Conservation (phyloP, 1,284 basidiomycete species). For the Blastosporella zonata region DNA sequence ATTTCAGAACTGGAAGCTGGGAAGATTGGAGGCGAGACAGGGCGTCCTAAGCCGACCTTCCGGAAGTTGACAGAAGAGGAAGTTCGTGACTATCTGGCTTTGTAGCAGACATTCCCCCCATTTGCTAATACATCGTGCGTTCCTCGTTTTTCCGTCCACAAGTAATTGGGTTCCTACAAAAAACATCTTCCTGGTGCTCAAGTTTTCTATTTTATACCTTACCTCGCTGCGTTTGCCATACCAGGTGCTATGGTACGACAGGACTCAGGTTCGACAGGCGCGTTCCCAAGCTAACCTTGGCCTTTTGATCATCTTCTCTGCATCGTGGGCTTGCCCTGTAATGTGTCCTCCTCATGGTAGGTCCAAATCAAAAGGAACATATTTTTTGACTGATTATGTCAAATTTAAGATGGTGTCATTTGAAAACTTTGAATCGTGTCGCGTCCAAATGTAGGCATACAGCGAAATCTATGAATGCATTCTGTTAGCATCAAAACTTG, state of each 20-base stretch:
- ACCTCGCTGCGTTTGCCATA: background rate
- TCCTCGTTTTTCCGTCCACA: slow-evolving; percentile 20
- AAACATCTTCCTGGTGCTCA: background rate
- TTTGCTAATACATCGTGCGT: slow-evolving; percentile 24
- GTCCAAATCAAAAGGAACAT: background rate
- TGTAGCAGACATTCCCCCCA: slow-evolving; percentile 42
- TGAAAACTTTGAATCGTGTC: no score
- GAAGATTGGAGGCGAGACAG: slow-evolving; percentile 71
- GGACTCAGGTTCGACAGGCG: background rate
- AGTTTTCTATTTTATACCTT: background rate
- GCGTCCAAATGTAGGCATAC: no score
- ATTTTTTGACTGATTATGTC: slow-evolving; percentile 1
- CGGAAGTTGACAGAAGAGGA: slow-evolving; percentile 93
- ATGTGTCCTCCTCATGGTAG: background rate
- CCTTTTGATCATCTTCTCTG: background rate
- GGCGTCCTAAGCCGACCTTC: slow-evolving; percentile 82
- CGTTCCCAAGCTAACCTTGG: background rate
- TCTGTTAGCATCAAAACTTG: no score
- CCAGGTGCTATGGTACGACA: background rate
- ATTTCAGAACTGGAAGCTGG: slow-evolving; percentile 71
- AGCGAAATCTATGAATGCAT: no score
- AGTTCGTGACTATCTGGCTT: slow-evolving; percentile 88
- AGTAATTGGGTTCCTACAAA: slow-evolving; percentile 1
- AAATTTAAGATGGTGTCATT: background rate
- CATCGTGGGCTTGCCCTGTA: background rate